Evolutionary conservation across 164 flowering plant species (phyloP), one percentile per base, ranked within the genome.

Genomic region (Vitis amurensis): DNA sequence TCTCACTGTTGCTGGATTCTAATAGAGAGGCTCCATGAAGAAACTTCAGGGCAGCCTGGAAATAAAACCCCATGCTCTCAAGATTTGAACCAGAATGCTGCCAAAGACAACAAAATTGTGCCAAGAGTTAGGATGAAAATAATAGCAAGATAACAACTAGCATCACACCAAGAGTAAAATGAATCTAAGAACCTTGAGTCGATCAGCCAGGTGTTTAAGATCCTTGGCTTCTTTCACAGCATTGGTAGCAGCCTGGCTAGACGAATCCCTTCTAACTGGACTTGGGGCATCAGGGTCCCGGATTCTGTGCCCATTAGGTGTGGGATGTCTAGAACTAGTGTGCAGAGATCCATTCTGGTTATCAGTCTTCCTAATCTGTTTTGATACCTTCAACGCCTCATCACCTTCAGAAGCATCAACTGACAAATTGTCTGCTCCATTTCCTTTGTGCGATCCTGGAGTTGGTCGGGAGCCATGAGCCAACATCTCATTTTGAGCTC

Each of bases 1-100:
- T 82, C 74, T 88, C 97, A 72, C 23, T 77, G 78, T 78, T 73
- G 72, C 81, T 60, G 55, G 83, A 78, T 78, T 93, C 99, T 52
- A 89, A 77, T 37, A 89, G 71, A 62, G 91, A 92, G 14, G 98
- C 97, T 31, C 85, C 94, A 73, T 87, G 82, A 70, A 96, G 95
- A 80, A 96, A 96, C 76, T 96, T 91, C 65, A 96, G 85, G n/a
- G 93, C 91, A 59, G 99, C 95, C 79, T 89, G 81, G 70, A 96
- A 92, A 80, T 92, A 96, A 52, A 89, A 69, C 55, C 81, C 82
- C 8, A 83, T 85, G 59, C 89, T 80, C 68, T 95, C 98, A 51
- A 67, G 67, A 70, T 72, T 80, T 12, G 83, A 70, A 61, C 94
- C 94, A 75, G 82, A 51, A 75, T 81, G 83, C 99, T 93, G 84